Evolutionary conservation across 768 basidiomycete species (phyloP).

Genomic region (Boletus pseudopeckii): DNA sequence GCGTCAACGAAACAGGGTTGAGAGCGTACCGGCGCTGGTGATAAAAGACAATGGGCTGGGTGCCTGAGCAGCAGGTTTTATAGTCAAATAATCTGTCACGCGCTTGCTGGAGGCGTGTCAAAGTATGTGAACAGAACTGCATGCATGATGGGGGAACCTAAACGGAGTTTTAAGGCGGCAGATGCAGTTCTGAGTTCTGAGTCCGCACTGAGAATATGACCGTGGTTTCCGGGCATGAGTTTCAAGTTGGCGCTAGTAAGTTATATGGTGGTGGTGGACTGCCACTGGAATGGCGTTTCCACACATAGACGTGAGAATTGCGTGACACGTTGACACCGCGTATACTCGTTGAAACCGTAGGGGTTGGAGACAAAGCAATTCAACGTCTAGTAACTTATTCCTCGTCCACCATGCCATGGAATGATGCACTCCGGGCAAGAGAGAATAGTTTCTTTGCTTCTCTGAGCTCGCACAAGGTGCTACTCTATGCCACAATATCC

Average conservation of each 20-base stretch:
- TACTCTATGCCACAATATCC: constrained; percentile 69
- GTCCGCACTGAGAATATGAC: background rate
- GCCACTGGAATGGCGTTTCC: too few species aligned
- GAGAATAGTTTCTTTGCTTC: constrained; percentile 47
- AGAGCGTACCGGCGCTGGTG: background rate
- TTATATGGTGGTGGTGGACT: background rate
- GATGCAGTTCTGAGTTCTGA: background rate
- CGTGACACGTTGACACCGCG: constrained; percentile 12
- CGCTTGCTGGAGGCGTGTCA: background rate
- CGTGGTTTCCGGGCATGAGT: background rate
- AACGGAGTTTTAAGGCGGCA: background rate
- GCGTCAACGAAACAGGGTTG: background rate
- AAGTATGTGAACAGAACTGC: background rate
- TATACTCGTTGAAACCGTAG: background rate
- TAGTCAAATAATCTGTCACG: background rate
- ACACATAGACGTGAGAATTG: constrained; percentile 14
- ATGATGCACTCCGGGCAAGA: constrained; percentile 48
- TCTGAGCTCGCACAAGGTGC: constrained; percentile 59
- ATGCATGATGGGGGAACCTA: background rate
- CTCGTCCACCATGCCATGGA: constrained; percentile 43
- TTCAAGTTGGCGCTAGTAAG: too few species aligned
- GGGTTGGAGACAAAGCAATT: background rate
- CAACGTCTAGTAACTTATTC: too few species aligned
- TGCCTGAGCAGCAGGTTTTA: background rate
- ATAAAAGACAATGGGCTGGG: background rate